Conservation (phyloP, 2,329 filamentous ascomycete species). For the Curvularia sp. region DNA sequence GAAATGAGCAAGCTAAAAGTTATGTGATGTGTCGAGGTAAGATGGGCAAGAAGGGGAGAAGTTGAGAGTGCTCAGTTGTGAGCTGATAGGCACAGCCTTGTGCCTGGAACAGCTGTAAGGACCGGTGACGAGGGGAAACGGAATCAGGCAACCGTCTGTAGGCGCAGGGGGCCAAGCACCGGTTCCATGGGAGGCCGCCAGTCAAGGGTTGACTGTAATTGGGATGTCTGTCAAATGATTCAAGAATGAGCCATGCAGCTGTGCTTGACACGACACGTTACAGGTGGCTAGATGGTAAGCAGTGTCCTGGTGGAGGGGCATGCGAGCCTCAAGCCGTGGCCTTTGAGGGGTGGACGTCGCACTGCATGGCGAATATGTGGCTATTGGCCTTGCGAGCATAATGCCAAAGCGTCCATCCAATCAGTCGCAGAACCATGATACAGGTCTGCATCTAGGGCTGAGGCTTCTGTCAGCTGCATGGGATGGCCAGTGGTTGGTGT, state of each 20-base stretch:
- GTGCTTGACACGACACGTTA: neutral
- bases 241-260: neutral
- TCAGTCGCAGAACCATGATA: constrained; percentile 18
- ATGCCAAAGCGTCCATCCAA: constrained; percentile 7
- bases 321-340: constrained; percentile 18
- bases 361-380: constrained; percentile 11
- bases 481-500: constrained; percentile 21
- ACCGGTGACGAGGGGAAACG: constrained; percentile 7
- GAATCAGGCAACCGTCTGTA: constrained; percentile 26
- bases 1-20: neutral
- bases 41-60: neutral
- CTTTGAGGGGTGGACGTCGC: constrained; percentile 3
- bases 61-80: neutral
- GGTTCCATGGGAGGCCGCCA: constrained; percentile 2
- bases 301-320: constrained; percentile 20
- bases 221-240: neutral
- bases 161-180: constrained; percentile 9
- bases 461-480: constrained; percentile 27
- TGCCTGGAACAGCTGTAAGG: constrained; percentile 23
- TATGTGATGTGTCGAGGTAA: neutral
- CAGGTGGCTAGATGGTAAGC: constrained; percentile 5
- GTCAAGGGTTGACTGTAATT: neutral
- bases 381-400: constrained; percentile 17
- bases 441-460: constrained; percentile 24
- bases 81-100: neutral